These are phyloP conservation scores for Triticum aestivum DNA, from an alignment of 176 grass and related monocot species.

Conservation along the genomic window IWGSC_CS_RefSeq_v2.1 NC_057797.1:64706098-64706597, in stretches of 20 bases:
- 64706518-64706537: neutral
- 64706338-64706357: conserved; percentile 20
- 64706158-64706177: neutral
- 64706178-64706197: conserved; percentile 28
- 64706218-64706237: neutral
- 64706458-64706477: conserved; percentile 46
- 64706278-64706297: conserved; percentile 49
- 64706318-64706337: conserved; percentile 46
- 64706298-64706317: conserved; percentile 37
- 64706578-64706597: neutral
- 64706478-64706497: conserved; percentile 25
- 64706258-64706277: neutral
- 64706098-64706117: neutral
- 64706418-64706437: conserved; percentile 36
- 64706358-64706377: conserved; percentile 36
- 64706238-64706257: neutral
- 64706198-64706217: neutral
- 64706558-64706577: neutral
- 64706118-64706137: conserved; percentile 27
- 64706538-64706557: neutral
- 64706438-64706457: conserved; percentile 38
- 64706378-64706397: neutral
- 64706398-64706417: conserved; percentile 29
- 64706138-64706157: conserved; percentile 30
- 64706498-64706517: conserved; percentile 16